Conservation (phyloP, 345 rosid genomes). For the Hibiscus tridactylites region DNA sequence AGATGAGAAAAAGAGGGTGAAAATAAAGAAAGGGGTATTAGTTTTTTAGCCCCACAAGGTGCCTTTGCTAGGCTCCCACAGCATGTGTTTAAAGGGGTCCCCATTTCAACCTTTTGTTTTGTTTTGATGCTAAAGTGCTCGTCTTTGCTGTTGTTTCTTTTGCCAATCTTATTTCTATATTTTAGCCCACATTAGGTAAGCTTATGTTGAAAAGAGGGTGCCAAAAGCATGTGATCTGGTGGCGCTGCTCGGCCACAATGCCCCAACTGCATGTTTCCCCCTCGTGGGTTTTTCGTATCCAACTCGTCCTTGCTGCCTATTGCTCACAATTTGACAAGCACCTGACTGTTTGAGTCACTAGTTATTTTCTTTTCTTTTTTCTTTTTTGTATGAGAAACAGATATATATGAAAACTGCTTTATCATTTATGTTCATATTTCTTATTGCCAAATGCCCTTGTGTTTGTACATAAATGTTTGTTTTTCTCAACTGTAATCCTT, state of each 20-base stretch:
- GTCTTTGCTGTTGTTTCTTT: constrained; percentile 51
- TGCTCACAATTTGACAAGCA: constrained; percentile 26
- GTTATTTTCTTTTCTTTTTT: not conserved
- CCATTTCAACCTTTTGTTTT: constrained; percentile 33
- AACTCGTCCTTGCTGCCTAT: constrained; percentile 29
- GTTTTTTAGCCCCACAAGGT: constrained; percentile 7
- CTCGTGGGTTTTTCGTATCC: constrained; percentile 33
- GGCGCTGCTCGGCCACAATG: constrained; percentile 24
- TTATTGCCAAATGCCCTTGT: not conserved
- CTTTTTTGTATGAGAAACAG: no score
- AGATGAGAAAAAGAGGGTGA: not conserved
- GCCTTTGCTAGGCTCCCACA: constrained; percentile 46
- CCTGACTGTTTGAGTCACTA: constrained; percentile 18
- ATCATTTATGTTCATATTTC: not conserved
- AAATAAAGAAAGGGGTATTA: not conserved
- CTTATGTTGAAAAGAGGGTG: constrained; percentile 16
- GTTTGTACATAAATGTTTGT: not conserved
- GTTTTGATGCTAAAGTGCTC: constrained; percentile 42
- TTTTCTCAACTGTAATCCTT: not conserved
- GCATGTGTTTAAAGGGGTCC: constrained; percentile 79
- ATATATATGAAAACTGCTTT: not conserved
- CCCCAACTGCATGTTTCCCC: constrained; percentile 40
- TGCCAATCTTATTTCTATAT: not conserved
- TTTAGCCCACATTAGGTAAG: constrained; percentile 27
- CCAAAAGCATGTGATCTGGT: constrained; percentile 37